Percentiles rank a stretch among this genome's conserved stretches.
phyloP scores from a whole-genome alignment of 1,284 basidiomycete species.

The Anthracocystis setariae region DNA sequence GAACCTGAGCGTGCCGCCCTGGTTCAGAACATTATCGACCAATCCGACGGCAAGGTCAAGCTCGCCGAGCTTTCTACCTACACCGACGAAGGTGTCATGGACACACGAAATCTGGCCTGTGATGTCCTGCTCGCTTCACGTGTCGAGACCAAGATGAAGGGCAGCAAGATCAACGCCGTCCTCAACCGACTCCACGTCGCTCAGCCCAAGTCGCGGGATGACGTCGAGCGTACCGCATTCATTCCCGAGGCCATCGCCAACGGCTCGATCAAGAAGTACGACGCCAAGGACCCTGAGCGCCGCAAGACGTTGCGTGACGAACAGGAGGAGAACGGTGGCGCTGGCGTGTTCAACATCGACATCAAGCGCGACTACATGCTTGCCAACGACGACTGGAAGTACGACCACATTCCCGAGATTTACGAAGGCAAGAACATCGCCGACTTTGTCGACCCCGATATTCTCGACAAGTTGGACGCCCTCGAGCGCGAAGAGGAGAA shows the following conservation, averaged over 20 bases:
- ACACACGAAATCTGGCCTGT: slow-evolving; percentile 63
- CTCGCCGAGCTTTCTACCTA: slow-evolving; percentile 65
- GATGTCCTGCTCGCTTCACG: slow-evolving; percentile 64
- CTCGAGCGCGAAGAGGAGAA: slow-evolving; percentile 96
- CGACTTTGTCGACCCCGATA: slow-evolving; percentile 99
- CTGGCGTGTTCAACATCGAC: slow-evolving; percentile 67
- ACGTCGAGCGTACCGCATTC: slow-evolving; percentile 58
- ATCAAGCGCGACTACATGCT: slow-evolving; percentile 84
- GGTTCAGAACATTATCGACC: slow-evolving; percentile 59
- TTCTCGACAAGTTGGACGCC: slow-evolving; percentile 93
- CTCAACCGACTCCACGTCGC: slow-evolving; percentile 66
- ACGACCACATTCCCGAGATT: slow-evolving; percentile 94
- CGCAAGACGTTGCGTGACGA: slow-evolving; percentile 62
- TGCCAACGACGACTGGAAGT: slow-evolving; percentile 91
- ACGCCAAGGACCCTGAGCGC: slow-evolving; percentile 59
- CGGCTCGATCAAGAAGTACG: slow-evolving; percentile 61
- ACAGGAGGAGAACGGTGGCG: slow-evolving; percentile 66
- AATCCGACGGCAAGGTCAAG: slow-evolving; percentile 60
- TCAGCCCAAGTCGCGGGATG: slow-evolving; percentile 62
- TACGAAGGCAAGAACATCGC: slow-evolving; percentile 98
- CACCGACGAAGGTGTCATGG: slow-evolving; percentile 67
- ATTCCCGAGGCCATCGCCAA: slow-evolving; percentile 58
- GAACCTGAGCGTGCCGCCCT: slow-evolving; percentile 59
- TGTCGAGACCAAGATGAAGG: slow-evolving; percentile 64
- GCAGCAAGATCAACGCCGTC: slow-evolving; percentile 64